Evolutionary conservation across 1,139 yeast species (phyloP).

Genomic region (Suhomyces coccinellae): DNA sequence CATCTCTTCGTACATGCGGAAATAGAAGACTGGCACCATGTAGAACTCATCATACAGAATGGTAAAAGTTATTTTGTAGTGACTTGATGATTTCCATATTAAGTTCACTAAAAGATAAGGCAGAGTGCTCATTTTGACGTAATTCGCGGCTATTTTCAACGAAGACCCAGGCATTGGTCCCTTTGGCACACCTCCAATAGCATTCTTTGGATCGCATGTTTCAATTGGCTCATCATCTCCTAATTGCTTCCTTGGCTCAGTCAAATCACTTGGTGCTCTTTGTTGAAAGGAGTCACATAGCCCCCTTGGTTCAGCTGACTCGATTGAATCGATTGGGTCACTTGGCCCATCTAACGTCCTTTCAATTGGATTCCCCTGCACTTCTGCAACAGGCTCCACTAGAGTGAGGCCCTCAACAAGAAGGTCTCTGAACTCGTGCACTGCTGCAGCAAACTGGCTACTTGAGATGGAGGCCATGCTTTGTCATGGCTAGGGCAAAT

Average conservation of each 20-base stretch:
- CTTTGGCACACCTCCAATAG: background rate
- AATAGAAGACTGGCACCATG: constrained; percentile 34
- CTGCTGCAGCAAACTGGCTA: too few relatives aligned
- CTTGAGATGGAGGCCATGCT: too few relatives aligned
- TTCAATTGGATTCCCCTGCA: too few relatives aligned
- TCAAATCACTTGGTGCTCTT: too few relatives aligned
- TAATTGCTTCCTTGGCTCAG: too few relatives aligned
- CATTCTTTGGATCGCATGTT: background rate
- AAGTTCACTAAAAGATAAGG: constrained; percentile 4
- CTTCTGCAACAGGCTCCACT: background rate
- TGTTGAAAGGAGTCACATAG: too few relatives aligned
- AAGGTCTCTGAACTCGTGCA: too few relatives aligned
- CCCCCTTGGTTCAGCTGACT: too few relatives aligned
- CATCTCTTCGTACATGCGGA: constrained; percentile 16
- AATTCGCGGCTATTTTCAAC: background rate
- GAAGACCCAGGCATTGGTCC: background rate
- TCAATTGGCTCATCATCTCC: too few relatives aligned
- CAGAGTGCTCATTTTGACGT: background rate
- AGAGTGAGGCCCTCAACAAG: too few relatives aligned
- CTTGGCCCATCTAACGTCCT: background rate
- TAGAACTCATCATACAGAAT: constrained; percentile 33
- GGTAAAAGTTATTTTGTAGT: constrained; percentile 22
- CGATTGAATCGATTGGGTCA: background rate
- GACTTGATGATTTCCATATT: background rate
- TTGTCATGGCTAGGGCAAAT: too few relatives aligned